These are phyloP conservation scores for Camelina sativa DNA, from an alignment of 345 rosid species.

Conservation along the genomic window DNA sequence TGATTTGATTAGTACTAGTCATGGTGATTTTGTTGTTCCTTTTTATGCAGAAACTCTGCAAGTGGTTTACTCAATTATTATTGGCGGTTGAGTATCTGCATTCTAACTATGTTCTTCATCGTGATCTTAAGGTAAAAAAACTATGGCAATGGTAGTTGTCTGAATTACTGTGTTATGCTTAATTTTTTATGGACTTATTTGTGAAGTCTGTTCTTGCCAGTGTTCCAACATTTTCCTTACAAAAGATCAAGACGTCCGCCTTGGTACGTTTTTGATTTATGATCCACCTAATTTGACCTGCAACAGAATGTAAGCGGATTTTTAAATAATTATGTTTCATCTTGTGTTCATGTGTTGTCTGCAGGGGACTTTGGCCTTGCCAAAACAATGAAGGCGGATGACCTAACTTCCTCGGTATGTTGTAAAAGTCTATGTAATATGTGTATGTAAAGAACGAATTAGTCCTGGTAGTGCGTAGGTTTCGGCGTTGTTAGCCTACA, in stretches of 20 bases:
- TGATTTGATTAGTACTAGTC: slow-evolving; percentile 6
- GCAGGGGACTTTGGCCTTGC: slow-evolving; percentile 99
- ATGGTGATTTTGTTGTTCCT: not conserved
- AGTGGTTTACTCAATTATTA: slow-evolving; percentile 91
- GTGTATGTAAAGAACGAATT: slow-evolving; percentile 3
- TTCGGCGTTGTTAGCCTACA: not conserved
- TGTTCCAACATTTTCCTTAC: slow-evolving; percentile 98
- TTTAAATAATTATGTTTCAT: slow-evolving; percentile 17
- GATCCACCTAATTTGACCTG: slow-evolving; percentile 1
- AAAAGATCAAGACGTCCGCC: slow-evolving; percentile 92
- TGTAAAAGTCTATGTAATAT: slow-evolving; percentile 17
- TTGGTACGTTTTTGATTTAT: slow-evolving; percentile 62
- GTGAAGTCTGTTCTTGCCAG: slow-evolving; percentile 49
- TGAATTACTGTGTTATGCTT: slow-evolving; percentile 23
- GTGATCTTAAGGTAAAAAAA: slow-evolving; percentile 79
- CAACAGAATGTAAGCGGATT: slow-evolving; percentile 1
- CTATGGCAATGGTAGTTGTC: slow-evolving; percentile 24
- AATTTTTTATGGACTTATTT: slow-evolving; percentile 45
- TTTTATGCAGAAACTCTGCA: slow-evolving; percentile 81
- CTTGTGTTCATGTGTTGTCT: slow-evolving; percentile 36
- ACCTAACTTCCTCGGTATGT: slow-evolving; percentile 94
- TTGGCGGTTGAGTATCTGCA: slow-evolving; percentile 96
- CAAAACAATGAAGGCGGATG: slow-evolving; percentile 92
- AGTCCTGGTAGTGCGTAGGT: not conserved
- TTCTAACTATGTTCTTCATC: slow-evolving; percentile 94